Evolutionary conservation across 495 filamentous ascomycete genomes (phyloP), one percentile per base, ranked within the genome.

Genomic region (Podospora comata): DNA sequence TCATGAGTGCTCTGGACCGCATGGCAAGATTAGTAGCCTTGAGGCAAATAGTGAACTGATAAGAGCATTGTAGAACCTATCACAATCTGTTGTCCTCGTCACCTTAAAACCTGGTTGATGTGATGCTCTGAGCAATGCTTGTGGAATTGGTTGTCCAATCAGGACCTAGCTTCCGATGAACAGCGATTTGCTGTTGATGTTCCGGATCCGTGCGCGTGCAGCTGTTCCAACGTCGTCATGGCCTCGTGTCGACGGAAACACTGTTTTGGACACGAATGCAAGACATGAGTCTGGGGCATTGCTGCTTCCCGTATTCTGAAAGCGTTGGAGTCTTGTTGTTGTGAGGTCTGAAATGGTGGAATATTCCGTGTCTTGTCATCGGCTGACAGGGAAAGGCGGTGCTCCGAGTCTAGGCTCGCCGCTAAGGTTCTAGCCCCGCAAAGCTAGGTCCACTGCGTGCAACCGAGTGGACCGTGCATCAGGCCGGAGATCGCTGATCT

Each of bases 381-480:
- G 15, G 7, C 39, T 48, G 39, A 48, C 39, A 48, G 39, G 39
- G 39, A 48, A 16, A 11, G 5, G 34, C 5, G 39, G 39, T 48
- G 39, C 9, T 7, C 5, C 13, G 39, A 13, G 39, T 48, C 39
- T 48, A 13, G 39, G 39, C 39, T 48, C 5, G 39, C 7, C 39
- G 39, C 39, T 48, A 48, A 48, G 64, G 48, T 26, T 26, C 53
- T 57, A 65, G 57, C 54, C 54, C 57, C 64, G 58, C 64, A 65
- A 60, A 59, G 34, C n/a, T 20, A 58, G 55, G 7, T 18, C 55
- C 55, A 20, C 55, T 11, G 6, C 5, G 55, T 20, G 55, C 55
- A 58, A 26, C 55, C 55, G 55, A 58, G 19, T 58, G 55, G 55
- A 48, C 39, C 39, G 39, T 48, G 39, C 39, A 23, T 48, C 30